phyloP scores from a whole-genome alignment of 345 rosid genomes.

The Brassica rapa region DNA sequence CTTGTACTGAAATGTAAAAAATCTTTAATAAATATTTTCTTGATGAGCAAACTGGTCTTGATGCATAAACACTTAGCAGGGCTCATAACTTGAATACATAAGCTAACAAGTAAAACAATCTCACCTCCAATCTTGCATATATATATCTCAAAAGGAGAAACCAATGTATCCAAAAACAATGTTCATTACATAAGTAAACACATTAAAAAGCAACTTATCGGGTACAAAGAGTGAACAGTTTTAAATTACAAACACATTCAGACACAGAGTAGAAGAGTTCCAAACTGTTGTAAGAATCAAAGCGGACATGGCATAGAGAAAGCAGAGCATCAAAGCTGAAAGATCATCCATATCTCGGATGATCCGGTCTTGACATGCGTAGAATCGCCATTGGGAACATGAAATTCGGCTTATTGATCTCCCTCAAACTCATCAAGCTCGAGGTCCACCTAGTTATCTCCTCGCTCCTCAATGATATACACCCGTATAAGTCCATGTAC shows the following conservation, averaged over 20 bases:
- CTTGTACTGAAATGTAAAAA: slow-evolving; percentile 16
- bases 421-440: slow-evolving; percentile 51
- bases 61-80: background rate
- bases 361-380: slow-evolving; percentile 55
- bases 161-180: background rate
- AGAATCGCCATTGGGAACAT: slow-evolving; percentile 53
- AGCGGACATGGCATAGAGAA: background rate
- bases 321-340: background rate
- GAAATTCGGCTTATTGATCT: slow-evolving; percentile 56
- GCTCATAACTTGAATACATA: background rate
- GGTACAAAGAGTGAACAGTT: slow-evolving; percentile 5
- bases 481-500: slow-evolving; percentile 61
- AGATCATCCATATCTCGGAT: slow-evolving; percentile 54
- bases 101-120: background rate
- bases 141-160: background rate
- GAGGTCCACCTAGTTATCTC: slow-evolving; percentile 43
- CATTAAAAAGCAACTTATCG: slow-evolving; percentile 29
- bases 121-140: background rate
- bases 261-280: background rate
- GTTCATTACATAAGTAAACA: slow-evolving; percentile 12
- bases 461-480: slow-evolving; percentile 53
- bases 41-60: background rate
- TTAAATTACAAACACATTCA: background rate
- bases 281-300: background rate
- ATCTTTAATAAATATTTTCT: background rate